phyloP scores from a whole-genome alignment of 2,329 filamentous ascomycete genomes.

The Diaporthe eres region DNA sequence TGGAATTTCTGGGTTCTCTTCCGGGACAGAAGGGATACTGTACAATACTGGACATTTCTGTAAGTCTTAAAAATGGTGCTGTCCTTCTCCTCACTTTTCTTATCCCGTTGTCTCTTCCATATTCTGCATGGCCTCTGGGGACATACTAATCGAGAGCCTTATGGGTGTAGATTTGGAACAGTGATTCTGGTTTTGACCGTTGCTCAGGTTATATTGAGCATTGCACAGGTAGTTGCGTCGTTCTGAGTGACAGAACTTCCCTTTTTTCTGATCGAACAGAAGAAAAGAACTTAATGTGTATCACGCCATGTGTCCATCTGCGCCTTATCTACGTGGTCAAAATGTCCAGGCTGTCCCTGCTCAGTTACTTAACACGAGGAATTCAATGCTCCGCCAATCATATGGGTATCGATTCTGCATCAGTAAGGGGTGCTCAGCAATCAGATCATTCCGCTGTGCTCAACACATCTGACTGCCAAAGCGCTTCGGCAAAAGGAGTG shows the following conservation, averaged over 20 bases:
- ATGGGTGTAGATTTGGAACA: neutral
- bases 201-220: neutral
- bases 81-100: neutral
- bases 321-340: neutral
- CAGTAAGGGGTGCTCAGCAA: neutral
- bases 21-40: neutral
- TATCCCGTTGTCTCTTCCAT: too few species aligned
- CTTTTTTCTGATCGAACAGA: neutral
- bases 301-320: rapidly evolving
- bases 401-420: neutral
- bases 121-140: too few species aligned
- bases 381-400: neutral
- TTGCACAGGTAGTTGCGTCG: neutral
- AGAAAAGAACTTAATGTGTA: too few species aligned
- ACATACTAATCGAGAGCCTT: neutral
- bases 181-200: neutral
- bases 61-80: neutral
- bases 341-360: too few species aligned
- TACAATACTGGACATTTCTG: constrained; percentile 8
- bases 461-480: too few species aligned
- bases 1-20: constrained; percentile 14
- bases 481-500: neutral
- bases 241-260: neutral
- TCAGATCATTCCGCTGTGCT: too few species aligned
- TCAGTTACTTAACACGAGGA: neutral